A percentile compares a stretch with the other conserved stretches of the same genome.
phyloP scores from a whole-genome alignment of 805 yeast species.

The Candida nemodendra region DNA sequence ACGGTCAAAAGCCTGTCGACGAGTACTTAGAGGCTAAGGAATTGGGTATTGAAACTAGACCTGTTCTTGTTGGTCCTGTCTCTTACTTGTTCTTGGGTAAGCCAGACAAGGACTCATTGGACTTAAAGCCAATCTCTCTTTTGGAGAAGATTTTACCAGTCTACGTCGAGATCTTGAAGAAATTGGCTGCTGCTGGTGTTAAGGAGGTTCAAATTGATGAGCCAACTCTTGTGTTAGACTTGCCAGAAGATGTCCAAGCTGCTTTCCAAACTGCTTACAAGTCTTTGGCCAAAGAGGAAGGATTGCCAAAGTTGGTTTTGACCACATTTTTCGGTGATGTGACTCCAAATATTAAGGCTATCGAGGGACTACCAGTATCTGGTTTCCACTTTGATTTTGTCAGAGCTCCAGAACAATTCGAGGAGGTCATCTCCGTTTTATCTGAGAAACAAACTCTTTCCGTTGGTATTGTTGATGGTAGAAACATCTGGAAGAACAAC shows the following conservation, averaged over 20 bases:
- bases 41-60: constrained; percentile 95
- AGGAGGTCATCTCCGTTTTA: constrained; percentile 69
- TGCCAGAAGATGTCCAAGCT: constrained; percentile 77
- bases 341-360: constrained; percentile 89
- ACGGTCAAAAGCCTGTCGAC: constrained; percentile 94
- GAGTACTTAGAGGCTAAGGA: constrained; percentile 98
- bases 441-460: constrained; percentile 76
- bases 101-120: constrained; percentile 96
- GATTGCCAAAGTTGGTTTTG: constrained; percentile 75
- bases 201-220: constrained; percentile 94
- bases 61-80: constrained; percentile 95
- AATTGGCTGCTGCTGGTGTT: constrained; percentile 94
- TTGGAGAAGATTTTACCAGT: constrained; percentile 90
- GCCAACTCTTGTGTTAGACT: constrained; percentile 93
- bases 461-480: constrained; percentile 97
- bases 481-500: constrained; percentile 99
- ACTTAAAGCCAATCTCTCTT: constrained; percentile 87
- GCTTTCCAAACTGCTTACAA: constrained; percentile 90
- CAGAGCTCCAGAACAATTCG: constrained; percentile 95
- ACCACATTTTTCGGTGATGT: constrained; percentile 98
- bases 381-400: constrained; percentile 97
- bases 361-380: constrained; percentile 87
- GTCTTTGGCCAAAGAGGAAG: constrained; percentile 62
- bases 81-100: constrained; percentile 94
- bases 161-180: constrained; percentile 82